Conservation (phyloP, 345 rosid genomes). For the Populus nigra region DNA sequence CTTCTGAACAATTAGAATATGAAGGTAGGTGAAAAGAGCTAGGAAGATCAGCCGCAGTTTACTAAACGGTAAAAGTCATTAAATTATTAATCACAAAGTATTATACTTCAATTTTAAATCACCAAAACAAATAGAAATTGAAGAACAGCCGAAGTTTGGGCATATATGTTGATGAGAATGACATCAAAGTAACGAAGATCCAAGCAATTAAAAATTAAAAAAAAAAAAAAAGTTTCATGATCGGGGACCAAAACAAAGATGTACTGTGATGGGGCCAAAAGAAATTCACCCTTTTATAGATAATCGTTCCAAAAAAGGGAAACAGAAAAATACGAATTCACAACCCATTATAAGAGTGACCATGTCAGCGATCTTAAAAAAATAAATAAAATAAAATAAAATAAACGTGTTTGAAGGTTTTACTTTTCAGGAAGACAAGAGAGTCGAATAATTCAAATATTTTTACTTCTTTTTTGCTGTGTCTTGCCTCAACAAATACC, state of each 20-base stretch:
- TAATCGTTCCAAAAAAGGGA: not conserved
- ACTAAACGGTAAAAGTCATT: too few species aligned
- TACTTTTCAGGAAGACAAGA: not conserved
- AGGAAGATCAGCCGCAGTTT: not conserved
- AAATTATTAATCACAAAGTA: too few species aligned
- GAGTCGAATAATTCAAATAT: slow-evolving; percentile 10
- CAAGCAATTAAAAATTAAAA: too few species aligned
- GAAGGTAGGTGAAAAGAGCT: not conserved
- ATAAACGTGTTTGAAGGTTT: slow-evolving; percentile 41
- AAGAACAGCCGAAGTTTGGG: too few species aligned
- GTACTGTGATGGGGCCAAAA: not conserved
- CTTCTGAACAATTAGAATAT: not conserved
- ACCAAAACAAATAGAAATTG: not conserved
- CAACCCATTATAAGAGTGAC: not conserved
- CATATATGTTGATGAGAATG: too few species aligned
- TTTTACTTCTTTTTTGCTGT: not conserved
- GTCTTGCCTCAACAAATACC: slow-evolving; percentile 5
- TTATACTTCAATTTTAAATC: too few species aligned
- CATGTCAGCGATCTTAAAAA: not conserved
- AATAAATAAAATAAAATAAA: not conserved
- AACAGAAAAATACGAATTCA: not conserved
- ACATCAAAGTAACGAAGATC: too few species aligned
- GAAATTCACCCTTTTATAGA: not conserved
- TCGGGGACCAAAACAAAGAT: not conserved
- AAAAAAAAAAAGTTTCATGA: too few species aligned